Conservation (phyloP, 2,329 filamentous ascomycete species). For the Aspergillus caelatus region DNA sequence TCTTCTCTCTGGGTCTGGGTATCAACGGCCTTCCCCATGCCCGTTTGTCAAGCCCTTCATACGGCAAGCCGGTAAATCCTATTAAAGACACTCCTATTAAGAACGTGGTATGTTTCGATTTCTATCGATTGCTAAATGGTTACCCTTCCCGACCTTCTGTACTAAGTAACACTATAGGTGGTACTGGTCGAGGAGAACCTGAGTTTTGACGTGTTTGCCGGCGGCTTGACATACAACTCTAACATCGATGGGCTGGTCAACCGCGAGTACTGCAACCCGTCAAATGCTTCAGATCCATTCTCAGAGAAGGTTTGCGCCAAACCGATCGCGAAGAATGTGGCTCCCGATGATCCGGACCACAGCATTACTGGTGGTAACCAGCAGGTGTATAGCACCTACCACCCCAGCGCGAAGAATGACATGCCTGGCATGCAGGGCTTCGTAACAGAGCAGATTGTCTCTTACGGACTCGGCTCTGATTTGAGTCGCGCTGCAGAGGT, state of each 20-base stretch:
- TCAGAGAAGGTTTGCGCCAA: conserved; percentile 40
- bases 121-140: background rate
- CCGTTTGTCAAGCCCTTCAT: background rate
- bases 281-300: conserved; percentile 30
- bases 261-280: conserved; percentile 44
- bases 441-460: conserved; percentile 45
- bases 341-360: conserved; percentile 49
- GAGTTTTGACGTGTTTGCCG: conserved; percentile 45
- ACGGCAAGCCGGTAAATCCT: background rate
- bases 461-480: conserved; percentile 37
- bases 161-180: conserved; percentile 22
- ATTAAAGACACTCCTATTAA: conserved; percentile 43
- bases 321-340: conserved; percentile 41
- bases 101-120: conserved; percentile 38
- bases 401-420: conserved; percentile 30
- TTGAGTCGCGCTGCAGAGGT: conserved; percentile 44
- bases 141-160: background rate
- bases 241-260: conserved; percentile 39
- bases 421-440: conserved; percentile 44
- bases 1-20: conserved; percentile 18
- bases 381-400: conserved; percentile 45
- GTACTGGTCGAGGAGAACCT: conserved; percentile 51
- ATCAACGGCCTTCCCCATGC: conserved; percentile 12
- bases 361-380: conserved; percentile 47
- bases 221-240: conserved; percentile 42